Conservation (phyloP, 768 basidiomycete species). For the Glaciozyma antarctica region DNA sequence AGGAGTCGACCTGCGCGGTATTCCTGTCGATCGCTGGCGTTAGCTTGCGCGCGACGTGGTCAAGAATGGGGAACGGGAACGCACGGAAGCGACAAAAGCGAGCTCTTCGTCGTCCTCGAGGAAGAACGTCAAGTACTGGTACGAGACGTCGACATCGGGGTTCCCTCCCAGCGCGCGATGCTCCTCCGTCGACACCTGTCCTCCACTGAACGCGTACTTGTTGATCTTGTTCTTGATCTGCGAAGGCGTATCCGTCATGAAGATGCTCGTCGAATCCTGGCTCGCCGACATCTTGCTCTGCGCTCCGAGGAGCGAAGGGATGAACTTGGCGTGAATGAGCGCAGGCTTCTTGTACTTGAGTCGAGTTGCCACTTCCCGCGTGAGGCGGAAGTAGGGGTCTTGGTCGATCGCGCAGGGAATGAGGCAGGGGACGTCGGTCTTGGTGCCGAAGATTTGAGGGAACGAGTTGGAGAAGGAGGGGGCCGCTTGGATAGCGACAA, state of each 20-base stretch:
- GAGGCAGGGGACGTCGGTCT: slow-evolving; percentile 73
- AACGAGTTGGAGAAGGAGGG: slow-evolving; percentile 98
- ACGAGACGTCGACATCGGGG: slow-evolving; percentile 88
- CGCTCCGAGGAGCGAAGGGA: slow-evolving; percentile 93
- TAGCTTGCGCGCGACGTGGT: slow-evolving; percentile 6
- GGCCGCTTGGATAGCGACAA: slow-evolving; percentile 87
- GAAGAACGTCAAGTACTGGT: slow-evolving; percentile 92
- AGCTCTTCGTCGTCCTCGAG: slow-evolving; percentile 89
- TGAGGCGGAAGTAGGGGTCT: slow-evolving; percentile 93
- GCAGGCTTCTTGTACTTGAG: slow-evolving; percentile 93
- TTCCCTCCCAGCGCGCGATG: slow-evolving; percentile 79
- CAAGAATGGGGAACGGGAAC: slow-evolving; percentile 31
- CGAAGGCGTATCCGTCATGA: slow-evolving; percentile 82
- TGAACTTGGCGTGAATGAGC: slow-evolving; percentile 90
- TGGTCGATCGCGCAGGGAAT: slow-evolving; percentile 95
- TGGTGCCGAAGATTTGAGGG: slow-evolving; percentile 86
- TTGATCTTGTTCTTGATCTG: slow-evolving; percentile 98
- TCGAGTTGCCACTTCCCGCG: slow-evolving; percentile 85
- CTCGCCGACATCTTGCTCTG: slow-evolving; percentile 99
- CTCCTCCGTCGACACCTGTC: slow-evolving; percentile 89
- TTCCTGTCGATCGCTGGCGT: slow-evolving; percentile 48
- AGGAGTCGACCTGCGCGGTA: slow-evolving; percentile 79
- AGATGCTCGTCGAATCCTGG: slow-evolving; percentile 83
- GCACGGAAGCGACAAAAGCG: slow-evolving; percentile 61
- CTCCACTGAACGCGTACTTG: slow-evolving; percentile 90